Percentiles rank a stretch among this genome's conserved stretches.
Conservation (phyloP, 768 basidiomycete species). For the Agaricus sinodeliciosus region DNA sequence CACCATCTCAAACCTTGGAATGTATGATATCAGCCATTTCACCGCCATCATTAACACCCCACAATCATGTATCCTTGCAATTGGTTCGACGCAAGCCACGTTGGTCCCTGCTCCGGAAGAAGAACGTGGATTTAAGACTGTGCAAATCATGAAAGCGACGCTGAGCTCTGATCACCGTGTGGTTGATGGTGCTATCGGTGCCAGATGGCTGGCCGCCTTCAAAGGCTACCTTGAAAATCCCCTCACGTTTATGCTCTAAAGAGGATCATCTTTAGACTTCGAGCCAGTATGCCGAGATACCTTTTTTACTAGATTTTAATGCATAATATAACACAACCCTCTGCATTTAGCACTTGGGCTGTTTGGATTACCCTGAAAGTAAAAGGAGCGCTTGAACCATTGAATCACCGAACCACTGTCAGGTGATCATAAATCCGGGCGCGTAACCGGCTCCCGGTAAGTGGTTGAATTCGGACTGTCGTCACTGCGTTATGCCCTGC, state of each 20-base stretch:
- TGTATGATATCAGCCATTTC: slow-evolving; percentile 93
- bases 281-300: slow-evolving; percentile 10
- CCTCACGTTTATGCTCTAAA: slow-evolving; percentile 90
- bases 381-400: too few relatives aligned
- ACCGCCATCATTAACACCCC: slow-evolving; percentile 99
- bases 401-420: not conserved
- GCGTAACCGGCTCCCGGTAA: not conserved
- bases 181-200: slow-evolving; percentile 94
- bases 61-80: slow-evolving; percentile 95
- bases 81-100: slow-evolving; percentile 82
- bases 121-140: slow-evolving; percentile 92
- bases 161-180: slow-evolving; percentile 92
- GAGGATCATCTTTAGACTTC: slow-evolving; percentile 4
- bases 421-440: slow-evolving; percentile 5
- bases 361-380: not conserved
- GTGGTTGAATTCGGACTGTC: not conserved
- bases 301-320: slow-evolving; percentile 9
- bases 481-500: not conserved
- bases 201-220: slow-evolving; percentile 89
- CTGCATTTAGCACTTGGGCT: not conserved
- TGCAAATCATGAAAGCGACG: slow-evolving; percentile 92
- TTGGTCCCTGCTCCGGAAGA: slow-evolving; percentile 83
- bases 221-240: slow-evolving; percentile 97
- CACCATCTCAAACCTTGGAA: slow-evolving; percentile 98
- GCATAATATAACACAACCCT: slow-evolving; percentile 12